These are phyloP conservation scores for Lactarius sp. DNA, from an alignment of 768 basidiomycete species.

Conservation along the genomic window DNA sequence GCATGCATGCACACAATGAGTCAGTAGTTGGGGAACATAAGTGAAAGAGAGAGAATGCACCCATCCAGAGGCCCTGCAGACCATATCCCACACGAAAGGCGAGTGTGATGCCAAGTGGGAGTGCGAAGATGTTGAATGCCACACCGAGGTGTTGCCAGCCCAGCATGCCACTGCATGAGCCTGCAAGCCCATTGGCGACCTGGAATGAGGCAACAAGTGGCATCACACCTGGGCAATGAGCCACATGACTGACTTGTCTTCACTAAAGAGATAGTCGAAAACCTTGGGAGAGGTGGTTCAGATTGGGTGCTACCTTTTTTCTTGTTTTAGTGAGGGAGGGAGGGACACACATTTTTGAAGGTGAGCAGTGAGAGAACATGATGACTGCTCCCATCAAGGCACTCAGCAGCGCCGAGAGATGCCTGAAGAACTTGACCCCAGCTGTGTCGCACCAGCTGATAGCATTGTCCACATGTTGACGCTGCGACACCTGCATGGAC, in stretches of 20 bases:
- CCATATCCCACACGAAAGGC: slow-evolving; percentile 44
- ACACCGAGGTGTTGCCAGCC: slow-evolving; percentile 71
- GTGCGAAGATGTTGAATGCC: slow-evolving; percentile 57
- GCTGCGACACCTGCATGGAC: slow-evolving; percentile 53
- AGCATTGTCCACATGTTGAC: slow-evolving; percentile 68
- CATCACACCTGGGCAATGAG: slow-evolving; percentile 49
- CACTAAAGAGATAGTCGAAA: slow-evolving; percentile 65
- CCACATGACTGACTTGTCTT: slow-evolving; percentile 49
- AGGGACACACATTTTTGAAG: slow-evolving; percentile 47
- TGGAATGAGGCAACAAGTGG: slow-evolving; percentile 54
- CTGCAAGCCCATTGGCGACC: slow-evolving; percentile 49
- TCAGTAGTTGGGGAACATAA: background rate
- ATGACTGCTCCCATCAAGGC: slow-evolving; percentile 53
- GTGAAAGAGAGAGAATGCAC: slow-evolving; percentile 26
- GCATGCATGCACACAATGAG: background rate
- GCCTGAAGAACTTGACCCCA: slow-evolving; percentile 53
- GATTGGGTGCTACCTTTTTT: background rate
- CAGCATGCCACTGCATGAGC: slow-evolving; percentile 46
- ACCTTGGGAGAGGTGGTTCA: slow-evolving; percentile 35
- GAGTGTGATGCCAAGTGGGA: slow-evolving; percentile 48
- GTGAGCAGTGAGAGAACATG: slow-evolving; percentile 57
- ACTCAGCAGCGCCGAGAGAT: slow-evolving; percentile 60
- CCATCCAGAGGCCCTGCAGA: slow-evolving; percentile 49
- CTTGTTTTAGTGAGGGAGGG: background rate
- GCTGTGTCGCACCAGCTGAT: slow-evolving; percentile 53